phyloP scores from a whole-genome alignment of 148 eudicot genomes.

The Silene uniflora region DNA sequence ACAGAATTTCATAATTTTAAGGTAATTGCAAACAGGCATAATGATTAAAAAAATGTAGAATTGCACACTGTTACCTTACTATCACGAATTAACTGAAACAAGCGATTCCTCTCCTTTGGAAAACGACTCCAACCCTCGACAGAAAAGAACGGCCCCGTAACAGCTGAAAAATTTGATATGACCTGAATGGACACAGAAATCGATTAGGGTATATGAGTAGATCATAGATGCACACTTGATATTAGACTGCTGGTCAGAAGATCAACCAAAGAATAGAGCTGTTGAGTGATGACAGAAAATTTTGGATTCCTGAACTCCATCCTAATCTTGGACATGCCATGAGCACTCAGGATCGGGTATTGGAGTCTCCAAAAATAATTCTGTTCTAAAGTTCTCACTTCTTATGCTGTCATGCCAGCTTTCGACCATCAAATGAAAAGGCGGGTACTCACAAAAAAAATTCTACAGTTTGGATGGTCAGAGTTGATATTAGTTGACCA shows the following conservation, averaged over 20 bases:
- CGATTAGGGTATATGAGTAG: neutral
- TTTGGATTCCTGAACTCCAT: neutral
- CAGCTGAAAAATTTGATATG: slow-evolving; percentile 59
- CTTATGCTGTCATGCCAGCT: neutral
- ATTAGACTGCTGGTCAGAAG: neutral
- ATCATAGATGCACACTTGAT: neutral
- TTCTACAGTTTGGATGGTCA: neutral
- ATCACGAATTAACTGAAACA: slow-evolving; percentile 51
- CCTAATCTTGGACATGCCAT: neutral
- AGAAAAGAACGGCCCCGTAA: slow-evolving; percentile 52
- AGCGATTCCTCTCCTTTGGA: slow-evolving; percentile 56
- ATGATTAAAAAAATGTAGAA: neutral
- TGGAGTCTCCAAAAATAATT: neutral
- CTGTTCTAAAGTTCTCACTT: neutral
- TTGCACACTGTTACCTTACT: slow-evolving; percentile 58
- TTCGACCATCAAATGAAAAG: neutral
- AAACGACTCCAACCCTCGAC: slow-evolving; percentile 68
- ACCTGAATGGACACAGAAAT: slow-evolving; percentile 41
- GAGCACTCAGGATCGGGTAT: neutral
- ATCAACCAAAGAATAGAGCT: neutral
- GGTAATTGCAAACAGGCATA: neutral
- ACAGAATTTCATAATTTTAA: neutral
- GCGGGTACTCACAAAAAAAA: neutral
- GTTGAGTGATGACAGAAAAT: neutral
- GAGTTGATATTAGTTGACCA: neutral